Evolutionary conservation across 495 filamentous ascomycete genomes (phyloP).

Genomic region (Hypoxylon intermedium): DNA sequence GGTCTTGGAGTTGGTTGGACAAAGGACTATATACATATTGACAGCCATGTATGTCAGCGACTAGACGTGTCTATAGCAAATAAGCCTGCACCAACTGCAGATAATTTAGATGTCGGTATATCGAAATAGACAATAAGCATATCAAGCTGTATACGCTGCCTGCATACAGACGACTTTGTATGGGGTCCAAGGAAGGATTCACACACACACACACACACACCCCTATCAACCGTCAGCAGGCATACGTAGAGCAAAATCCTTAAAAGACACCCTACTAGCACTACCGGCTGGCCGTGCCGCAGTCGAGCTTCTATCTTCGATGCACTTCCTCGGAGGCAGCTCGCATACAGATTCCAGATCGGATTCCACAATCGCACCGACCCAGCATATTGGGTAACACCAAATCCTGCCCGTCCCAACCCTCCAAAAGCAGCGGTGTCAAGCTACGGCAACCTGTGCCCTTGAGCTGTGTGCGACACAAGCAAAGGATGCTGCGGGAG

Average conservation of each 20-base stretch:
- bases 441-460: slow-evolving; percentile 10
- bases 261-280: slow-evolving; percentile 16
- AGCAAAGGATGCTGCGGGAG: slow-evolving; percentile 15
- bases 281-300: slow-evolving; percentile 27
- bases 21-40: neutral
- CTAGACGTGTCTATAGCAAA: slow-evolving; percentile 8
- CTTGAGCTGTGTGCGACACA: slow-evolving; percentile 31
- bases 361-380: slow-evolving; percentile 24
- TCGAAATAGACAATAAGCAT: slow-evolving; percentile 33
- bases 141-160: slow-evolving; percentile 17
- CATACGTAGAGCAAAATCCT: slow-evolving; percentile 11
- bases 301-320: slow-evolving; percentile 20
- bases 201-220: slow-evolving; percentile 9
- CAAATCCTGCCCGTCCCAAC: slow-evolving; percentile 19
- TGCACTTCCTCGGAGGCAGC: slow-evolving; percentile 15
- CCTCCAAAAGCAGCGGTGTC: slow-evolving; percentile 22
- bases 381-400: slow-evolving; percentile 30
- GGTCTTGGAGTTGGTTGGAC: slow-evolving; percentile 8
- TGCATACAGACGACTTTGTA: slow-evolving; percentile 20
- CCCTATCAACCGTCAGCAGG: slow-evolving; percentile 26
- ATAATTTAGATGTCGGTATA: slow-evolving; percentile 18
- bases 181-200: slow-evolving; percentile 35
- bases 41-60: slow-evolving; percentile 21
- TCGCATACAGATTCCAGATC: slow-evolving; percentile 34
- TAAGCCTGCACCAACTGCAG: slow-evolving; percentile 5